These are phyloP conservation scores for Nakaseomyces uthaithaninus DNA, from an alignment of 1,139 yeast species.

Conservation along the genomic window DNA sequence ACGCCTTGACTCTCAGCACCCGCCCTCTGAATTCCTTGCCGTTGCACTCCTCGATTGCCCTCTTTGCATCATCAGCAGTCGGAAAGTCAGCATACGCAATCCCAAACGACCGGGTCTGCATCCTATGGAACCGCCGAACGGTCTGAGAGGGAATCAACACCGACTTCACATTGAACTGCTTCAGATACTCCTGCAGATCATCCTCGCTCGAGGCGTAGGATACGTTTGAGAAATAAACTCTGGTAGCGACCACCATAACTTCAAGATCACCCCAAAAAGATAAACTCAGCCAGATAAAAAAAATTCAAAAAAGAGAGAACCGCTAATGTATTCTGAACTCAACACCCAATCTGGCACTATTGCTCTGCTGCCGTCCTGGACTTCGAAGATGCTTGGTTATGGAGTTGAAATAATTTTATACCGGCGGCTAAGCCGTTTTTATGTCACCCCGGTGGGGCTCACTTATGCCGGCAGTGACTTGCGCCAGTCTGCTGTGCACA, in stretches of 20 bases:
- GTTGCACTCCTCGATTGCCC: slow-evolving; percentile 39
- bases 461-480: no score
- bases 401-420: no score
- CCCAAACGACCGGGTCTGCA: slow-evolving; percentile 46
- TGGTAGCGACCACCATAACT: slow-evolving; percentile 17
- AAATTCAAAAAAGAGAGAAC: neutral
- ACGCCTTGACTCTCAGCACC: slow-evolving; percentile 34
- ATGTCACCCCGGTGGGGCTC: no score
- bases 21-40: slow-evolving; percentile 39
- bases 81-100: slow-evolving; percentile 58
- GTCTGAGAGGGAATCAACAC: slow-evolving; percentile 50
- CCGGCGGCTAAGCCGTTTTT: no score
- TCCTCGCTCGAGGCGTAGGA: slow-evolving; percentile 46
- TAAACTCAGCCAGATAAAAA: neutral
- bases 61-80: slow-evolving; percentile 41
- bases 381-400: no score
- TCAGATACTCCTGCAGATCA: slow-evolving; percentile 41
- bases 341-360: no score
- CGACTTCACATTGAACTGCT: slow-evolving; percentile 32
- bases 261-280: slow-evolving; percentile 1
- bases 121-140: slow-evolving; percentile 38
- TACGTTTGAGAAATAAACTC: slow-evolving; percentile 46
- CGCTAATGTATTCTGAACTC: no score
- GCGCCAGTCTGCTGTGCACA: no score
- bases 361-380: no score